phyloP scores from a whole-genome alignment of 2,329 filamentous ascomycete species.

The Bipolaris gigantea region DNA sequence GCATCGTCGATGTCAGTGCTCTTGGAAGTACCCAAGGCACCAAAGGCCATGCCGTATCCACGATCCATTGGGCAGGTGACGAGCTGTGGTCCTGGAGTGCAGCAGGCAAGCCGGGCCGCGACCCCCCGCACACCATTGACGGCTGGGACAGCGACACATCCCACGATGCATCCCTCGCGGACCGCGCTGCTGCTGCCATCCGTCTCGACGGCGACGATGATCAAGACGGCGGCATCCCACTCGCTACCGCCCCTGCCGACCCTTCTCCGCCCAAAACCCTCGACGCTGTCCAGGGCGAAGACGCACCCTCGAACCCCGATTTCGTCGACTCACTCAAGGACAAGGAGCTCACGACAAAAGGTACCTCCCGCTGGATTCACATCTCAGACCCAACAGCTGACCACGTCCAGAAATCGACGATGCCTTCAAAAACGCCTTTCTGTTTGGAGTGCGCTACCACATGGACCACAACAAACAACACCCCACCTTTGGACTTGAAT shows the following conservation, averaged over 20 bases:
- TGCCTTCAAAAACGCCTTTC: slow-evolving; percentile 65
- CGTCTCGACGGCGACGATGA: slow-evolving; percentile 41
- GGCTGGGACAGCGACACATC: slow-evolving; percentile 52
- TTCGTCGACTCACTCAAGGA: slow-evolving; percentile 48
- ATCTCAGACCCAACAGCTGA: slow-evolving; percentile 5
- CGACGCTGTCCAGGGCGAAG: slow-evolving; percentile 39
- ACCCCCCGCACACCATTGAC: slow-evolving; percentile 56
- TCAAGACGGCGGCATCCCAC: slow-evolving; percentile 52
- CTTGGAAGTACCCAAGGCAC: slow-evolving; percentile 60
- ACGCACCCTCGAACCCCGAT: slow-evolving; percentile 36
- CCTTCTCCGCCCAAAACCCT: slow-evolving; percentile 39
- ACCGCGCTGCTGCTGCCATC: slow-evolving; percentile 46
- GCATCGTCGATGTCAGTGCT: slow-evolving; percentile 62
- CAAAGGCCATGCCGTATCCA: slow-evolving; percentile 66
- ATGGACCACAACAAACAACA: slow-evolving; percentile 58
- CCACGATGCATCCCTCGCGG: slow-evolving; percentile 38
- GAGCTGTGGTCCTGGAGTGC: slow-evolving; percentile 68
- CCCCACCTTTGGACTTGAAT: slow-evolving; percentile 59
- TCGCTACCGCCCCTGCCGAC: slow-evolving; percentile 36
- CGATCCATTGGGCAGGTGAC: slow-evolving; percentile 69
- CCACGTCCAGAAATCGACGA: slow-evolving; percentile 62
- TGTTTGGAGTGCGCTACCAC: slow-evolving; percentile 64
- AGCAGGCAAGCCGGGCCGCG: slow-evolving; percentile 55
- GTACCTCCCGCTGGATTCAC: slow-evolving; percentile 37
- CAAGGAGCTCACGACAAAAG: slow-evolving; percentile 60